Base-by-base conservation (phyloP, 192 early-diverging fungal genomes). In the Mortierella alpina region DNA sequence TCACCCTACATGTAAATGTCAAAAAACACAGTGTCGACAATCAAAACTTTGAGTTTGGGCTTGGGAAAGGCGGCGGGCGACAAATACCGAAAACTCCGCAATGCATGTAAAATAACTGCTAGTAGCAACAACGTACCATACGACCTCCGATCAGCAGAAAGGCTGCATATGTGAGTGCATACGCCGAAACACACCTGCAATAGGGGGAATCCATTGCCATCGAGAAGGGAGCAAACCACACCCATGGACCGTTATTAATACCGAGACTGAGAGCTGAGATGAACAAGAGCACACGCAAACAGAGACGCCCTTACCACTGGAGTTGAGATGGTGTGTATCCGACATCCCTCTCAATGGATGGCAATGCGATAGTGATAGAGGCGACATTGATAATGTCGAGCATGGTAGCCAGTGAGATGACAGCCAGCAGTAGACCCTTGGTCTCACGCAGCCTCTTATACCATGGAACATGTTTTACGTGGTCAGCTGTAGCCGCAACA, bases 341-440 rank as follows among this genome's bases (percentile, higher is more conserved):
- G 18, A 75, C 73, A 31, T 75, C 65, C n/a, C 58, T 41, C 8
- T 68, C 47, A 53, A 75, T 75, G 15, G 64, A 67, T 0, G 73
- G 73, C 59, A 75, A 20, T 3, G 74, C 62, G 31, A 76, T 69
- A 9, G 74, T 76, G 39, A 76, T 59, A 14, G 66, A 69, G 10
- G 74, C 74, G 0, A 76, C 67, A 22, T 69, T 76, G 54, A 76
- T 76, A 53, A 69, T 69, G 14, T 76, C 74, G 48, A 76, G 67
- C 61, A 68, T 68, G 14, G 60, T 20, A 2, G 74, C 66, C 61
- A 76, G 54, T 8, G 59, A 69, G 40, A 76, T 59, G n/a, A 76
- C 13, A 55, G 69, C 56, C 22, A 76, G 20, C 13, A 76, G 42
- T 14, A 76, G 15, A 5, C 66, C 66, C 48, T 76, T 76, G 42